A percentile compares a stretch with the other conserved stretches of the same genome.
Evolutionary conservation across 2,329 filamentous ascomycete species (phyloP).

Genomic region (Exserohilum rostratum): DNA sequence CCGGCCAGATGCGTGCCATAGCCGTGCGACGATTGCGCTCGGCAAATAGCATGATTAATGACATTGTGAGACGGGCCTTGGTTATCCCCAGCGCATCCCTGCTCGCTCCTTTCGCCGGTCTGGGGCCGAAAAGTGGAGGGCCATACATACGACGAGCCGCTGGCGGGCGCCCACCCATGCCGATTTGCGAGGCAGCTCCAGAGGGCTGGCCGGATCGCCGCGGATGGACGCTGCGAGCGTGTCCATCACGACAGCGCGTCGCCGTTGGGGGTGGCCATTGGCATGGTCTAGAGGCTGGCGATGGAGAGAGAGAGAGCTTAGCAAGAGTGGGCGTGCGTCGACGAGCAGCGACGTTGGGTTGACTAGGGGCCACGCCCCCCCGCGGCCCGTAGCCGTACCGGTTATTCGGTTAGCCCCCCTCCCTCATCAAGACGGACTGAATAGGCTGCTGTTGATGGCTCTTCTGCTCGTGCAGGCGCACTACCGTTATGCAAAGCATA

Average conservation of each 20-base stretch:
- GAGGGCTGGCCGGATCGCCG: too few species aligned
- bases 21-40: constrained; percentile 7
- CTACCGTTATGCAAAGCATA: too few species aligned
- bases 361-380: constrained; percentile 2
- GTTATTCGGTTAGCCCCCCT: constrained; percentile 6
- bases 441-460: too few species aligned
- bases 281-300: too few species aligned
- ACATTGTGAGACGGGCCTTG: constrained; percentile 3
- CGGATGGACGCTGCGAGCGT: too few species aligned
- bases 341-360: constrained; percentile 1
- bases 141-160: not conserved
- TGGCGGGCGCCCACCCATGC: too few species aligned
- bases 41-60: constrained; percentile 6
- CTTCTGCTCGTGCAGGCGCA: too few species aligned
- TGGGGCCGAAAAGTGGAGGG: not conserved
- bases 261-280: too few species aligned
- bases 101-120: not conserved
- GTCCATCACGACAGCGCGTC: not conserved
- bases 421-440: too few species aligned
- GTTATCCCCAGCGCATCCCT: constrained; percentile 5
- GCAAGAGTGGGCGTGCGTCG: not conserved
- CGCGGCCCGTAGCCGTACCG: constrained; percentile 11
- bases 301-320: too few species aligned
- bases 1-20: constrained; percentile 6
- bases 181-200: not conserved